Base-by-base conservation (phyloP, 1,284 basidiomycete genomes). In the Sanguinoderma infundibulare region DNA sequence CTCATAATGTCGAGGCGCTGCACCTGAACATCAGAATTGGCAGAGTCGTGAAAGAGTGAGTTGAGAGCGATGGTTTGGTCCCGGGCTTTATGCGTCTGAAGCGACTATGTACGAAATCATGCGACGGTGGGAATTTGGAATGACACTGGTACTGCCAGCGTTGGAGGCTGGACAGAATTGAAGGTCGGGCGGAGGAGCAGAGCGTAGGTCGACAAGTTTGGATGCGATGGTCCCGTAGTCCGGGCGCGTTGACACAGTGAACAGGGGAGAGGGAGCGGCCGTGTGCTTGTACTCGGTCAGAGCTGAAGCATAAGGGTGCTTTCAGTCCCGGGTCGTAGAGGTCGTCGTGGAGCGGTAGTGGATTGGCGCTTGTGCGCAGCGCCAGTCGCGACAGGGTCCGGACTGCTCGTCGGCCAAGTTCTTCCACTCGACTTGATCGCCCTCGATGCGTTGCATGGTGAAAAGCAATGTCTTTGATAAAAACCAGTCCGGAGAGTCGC, bases 1-100 rank as follows among this genome's bases (percentile, higher is more conserved):
- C 46, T 58, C 64, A 63, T 62, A n/a, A 35, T 55, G 28, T 50
- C 54, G 7, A 10, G 46, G 26, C n/a, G 26, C 26, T 17, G 46
- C 17, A n/a, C 28, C 26, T 49, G 46, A 20, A 49, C 46, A 49
- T 49, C 28, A 32, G 28, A 49, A 28, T 26, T 30, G 46, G 28
- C 17, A 17, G 17, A 49, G 46, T 17, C 7, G 46, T 28, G 8
- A 28, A 8, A 17, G 17, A 15, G 46, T 22, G 28, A n/a, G 28
- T 20, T 10, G 12, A 46, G 15, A 15, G 42, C 42, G n/a, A n/a
- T n/a, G n/a, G n/a, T n/a, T n/a, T n/a, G n/a, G 42, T 46, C 42
- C 42, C 12, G 24, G 12, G 42, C n/a, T n/a, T n/a, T n/a, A n/a
- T n/a, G n/a, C n/a, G n/a, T n/a, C n/a, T n/a, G n/a, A n/a, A n/a